These are phyloP conservation scores for Eudorina sp. DNA, from an alignment of 139 green algal species.

Conservation along the genomic window DNA sequence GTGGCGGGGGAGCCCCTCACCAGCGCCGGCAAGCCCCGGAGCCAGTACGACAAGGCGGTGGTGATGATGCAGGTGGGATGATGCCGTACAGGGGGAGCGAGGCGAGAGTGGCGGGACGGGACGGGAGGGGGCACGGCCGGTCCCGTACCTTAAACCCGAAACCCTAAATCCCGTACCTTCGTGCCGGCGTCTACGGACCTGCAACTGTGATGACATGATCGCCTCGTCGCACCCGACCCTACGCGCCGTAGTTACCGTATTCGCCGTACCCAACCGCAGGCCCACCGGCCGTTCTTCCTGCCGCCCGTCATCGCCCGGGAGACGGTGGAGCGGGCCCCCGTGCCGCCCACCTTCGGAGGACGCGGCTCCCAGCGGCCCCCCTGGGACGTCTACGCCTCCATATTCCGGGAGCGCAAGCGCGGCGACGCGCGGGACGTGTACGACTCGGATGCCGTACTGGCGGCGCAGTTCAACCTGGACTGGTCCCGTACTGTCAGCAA, in stretches of 20 bases:
- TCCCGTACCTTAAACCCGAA: too few relatives aligned
- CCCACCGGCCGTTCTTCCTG: constrained; percentile 57
- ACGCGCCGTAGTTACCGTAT: too few relatives aligned
- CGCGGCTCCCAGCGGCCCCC: background rate
- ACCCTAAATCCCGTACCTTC: too few relatives aligned
- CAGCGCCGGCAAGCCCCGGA: constrained; percentile 1
- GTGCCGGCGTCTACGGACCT: too few relatives aligned
- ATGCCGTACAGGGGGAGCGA: too few relatives aligned
- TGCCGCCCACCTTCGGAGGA: constrained; percentile 13
- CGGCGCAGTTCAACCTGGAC: constrained; percentile 45
- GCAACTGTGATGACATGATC: too few relatives aligned
- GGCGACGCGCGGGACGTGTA: constrained; percentile 29
- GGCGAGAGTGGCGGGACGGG: background rate
- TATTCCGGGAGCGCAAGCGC: constrained; percentile 39
- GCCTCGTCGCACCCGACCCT: too few relatives aligned
- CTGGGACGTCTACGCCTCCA: constrained; percentile 26
- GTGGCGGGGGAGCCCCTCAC: constrained; percentile 46
- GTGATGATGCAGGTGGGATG: constrained; percentile 31
- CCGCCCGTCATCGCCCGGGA: constrained; percentile 38
- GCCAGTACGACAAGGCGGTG: constrained; percentile 44
- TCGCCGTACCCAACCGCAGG: too few relatives aligned
- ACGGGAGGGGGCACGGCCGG: too few relatives aligned
- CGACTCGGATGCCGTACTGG: constrained; percentile 12
- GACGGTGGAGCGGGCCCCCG: constrained; percentile 23
- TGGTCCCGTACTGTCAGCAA: constrained; percentile 22